phyloP scores from a whole-genome alignment of 208 protist genomes.

The Trypanosoma avium region DNA sequence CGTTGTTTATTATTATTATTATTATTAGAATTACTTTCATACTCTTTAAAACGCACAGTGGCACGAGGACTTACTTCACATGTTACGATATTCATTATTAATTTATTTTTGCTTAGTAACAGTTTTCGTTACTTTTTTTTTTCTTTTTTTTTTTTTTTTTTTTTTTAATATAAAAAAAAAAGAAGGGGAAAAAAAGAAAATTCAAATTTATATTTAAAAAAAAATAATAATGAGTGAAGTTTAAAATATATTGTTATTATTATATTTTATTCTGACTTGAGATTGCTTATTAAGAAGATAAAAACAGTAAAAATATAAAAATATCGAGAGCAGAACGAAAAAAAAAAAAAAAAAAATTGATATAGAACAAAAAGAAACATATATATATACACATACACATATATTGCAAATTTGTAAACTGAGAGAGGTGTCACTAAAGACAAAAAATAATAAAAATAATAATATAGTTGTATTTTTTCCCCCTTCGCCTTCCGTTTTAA shows the following conservation, averaged over 20 bases:
- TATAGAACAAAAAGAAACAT: not conserved
- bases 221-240: too few species aligned
- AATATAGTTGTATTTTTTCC: not conserved
- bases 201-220: too few species aligned
- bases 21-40: too few species aligned
- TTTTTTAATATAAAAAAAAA: not conserved
- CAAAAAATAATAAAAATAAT: not conserved
- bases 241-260: too few species aligned
- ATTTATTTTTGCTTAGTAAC: too few species aligned
- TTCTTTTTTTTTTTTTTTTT: not conserved
- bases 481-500: not conserved
- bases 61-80: not conserved
- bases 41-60: too few species aligned
- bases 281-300: too few species aligned
- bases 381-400: not conserved
- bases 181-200: slow-evolving; percentile 4
- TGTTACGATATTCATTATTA: not conserved
- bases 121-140: not conserved
- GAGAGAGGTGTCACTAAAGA: too few species aligned
- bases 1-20: too few species aligned
- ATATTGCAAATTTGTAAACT: too few species aligned
- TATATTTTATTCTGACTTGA: too few species aligned
- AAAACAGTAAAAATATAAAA: too few species aligned
- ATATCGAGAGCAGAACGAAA: not conserved
- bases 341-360: slow-evolving; percentile 6